phyloP scores from a whole-genome alignment of 2,329 filamentous ascomycete genomes.

The Acephala macrosclerotiorum region DNA sequence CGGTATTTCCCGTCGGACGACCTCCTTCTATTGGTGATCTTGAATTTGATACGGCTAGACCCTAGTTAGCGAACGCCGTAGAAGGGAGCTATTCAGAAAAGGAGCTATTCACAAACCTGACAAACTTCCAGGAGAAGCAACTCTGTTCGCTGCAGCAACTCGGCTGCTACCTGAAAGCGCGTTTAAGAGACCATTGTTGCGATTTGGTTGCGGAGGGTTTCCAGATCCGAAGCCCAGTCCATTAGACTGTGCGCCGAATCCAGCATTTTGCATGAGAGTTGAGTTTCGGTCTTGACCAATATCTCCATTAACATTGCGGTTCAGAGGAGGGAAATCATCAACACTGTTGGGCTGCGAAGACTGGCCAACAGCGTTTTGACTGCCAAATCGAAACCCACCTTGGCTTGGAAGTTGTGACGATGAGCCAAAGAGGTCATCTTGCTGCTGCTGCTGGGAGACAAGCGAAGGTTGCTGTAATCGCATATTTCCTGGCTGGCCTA shows the following conservation, averaged over 20 bases:
- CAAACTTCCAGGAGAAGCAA: slow-evolving; percentile 40
- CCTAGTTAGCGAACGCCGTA: slow-evolving; percentile 16
- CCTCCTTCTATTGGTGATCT: slow-evolving; percentile 39
- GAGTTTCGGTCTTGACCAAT: slow-evolving; percentile 62
- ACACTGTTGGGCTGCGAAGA: slow-evolving; percentile 50
- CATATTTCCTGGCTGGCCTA: slow-evolving; percentile 41
- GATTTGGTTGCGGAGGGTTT: slow-evolving; percentile 50
- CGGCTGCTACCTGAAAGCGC: slow-evolving; percentile 64
- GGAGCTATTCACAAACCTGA: slow-evolving; percentile 36
- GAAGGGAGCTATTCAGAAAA: too few species aligned
- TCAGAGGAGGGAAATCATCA: slow-evolving; percentile 70
- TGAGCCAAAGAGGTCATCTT: slow-evolving; percentile 45
- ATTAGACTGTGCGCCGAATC: slow-evolving; percentile 58
- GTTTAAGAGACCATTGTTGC: slow-evolving; percentile 69
- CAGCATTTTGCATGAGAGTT: slow-evolving; percentile 62
- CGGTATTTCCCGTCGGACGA: slow-evolving; percentile 35
- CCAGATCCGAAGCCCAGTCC: slow-evolving; percentile 46
- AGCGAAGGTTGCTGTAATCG: slow-evolving; percentile 42
- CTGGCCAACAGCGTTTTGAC: slow-evolving; percentile 44
- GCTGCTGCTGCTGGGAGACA: slow-evolving; percentile 42
- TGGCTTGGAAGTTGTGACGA: slow-evolving; percentile 44
- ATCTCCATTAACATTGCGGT: slow-evolving; percentile 63
- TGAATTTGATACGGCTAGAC: slow-evolving; percentile 36
- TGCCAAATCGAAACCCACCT: slow-evolving; percentile 44
- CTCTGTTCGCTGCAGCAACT: slow-evolving; percentile 50